Evolutionary conservation across 2,329 filamentous ascomycete species (phyloP), one percentile per base, ranked within the genome.

Genomic region (Diaporthe citriasiana): DNA sequence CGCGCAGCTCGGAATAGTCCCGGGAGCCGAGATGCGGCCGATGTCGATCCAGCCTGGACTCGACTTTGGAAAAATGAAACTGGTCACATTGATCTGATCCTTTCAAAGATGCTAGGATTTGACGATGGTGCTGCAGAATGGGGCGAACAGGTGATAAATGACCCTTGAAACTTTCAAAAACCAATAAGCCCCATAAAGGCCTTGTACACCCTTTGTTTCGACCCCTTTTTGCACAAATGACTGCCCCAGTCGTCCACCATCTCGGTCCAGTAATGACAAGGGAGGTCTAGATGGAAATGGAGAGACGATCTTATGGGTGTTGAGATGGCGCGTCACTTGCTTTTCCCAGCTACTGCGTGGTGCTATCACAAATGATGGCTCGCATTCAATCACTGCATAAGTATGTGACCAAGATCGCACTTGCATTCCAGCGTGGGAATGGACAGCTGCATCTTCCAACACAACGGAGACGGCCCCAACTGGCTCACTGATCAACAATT

Each of bases 351-450:
- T 38, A 19, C 22, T 53, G 45, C 45, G 45, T 19, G 12, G 45
- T 66, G 33, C 47, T 68, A 40, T 68, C 63, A 68, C 63, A 68
- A 53, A 53, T 53, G 63, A 68, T 19, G 47, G 25, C 63, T 51
- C 47, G 47, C 63, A 68, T 35, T 38, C 13, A 25, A 27, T 53
- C 33, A 68, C 63, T 68, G 63, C 63, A 53, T 68, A 13, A 17
- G 25, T 27, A 13, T n/a, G 47, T 38, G 63, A 50, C 19, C 12
- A 33, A 13, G 30, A 51, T 33, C n/a, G 63, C 47, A 53, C 33
- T 9, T 51, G 47, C 63, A 33, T 51, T 38, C 45, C 8, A 35
- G 6, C 22, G 30, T 38, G 22, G 25, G 12, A 47, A 19, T 66
- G 60, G 30, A 12, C 30, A 27, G 4, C 12, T 66, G 17, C 42